Evolutionary conservation across 2,329 filamentous ascomycete genomes (phyloP).

Genomic region (Botrytis medusae): DNA sequence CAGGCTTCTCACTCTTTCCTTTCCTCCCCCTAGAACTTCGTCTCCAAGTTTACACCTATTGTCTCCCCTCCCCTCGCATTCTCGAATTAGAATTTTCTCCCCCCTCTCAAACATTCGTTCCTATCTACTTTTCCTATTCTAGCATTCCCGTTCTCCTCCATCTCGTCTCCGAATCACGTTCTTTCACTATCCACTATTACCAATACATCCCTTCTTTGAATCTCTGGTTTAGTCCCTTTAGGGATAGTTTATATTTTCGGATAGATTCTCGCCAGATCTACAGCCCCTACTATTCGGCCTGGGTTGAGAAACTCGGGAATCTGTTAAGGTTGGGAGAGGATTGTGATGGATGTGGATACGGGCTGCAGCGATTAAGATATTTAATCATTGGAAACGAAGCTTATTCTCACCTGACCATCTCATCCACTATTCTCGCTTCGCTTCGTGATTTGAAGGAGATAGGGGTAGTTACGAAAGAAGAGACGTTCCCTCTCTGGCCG

Average conservation of each 20-base stretch:
- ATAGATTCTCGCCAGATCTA: conserved; percentile 1
- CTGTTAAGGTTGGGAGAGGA: neutral
- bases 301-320: neutral
- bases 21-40: neutral
- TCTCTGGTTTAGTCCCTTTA: neutral
- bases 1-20: conserved; percentile 6
- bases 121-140: conserved; percentile 1
- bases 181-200: conserved; percentile 3
- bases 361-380: neutral
- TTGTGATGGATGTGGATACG: neutral
- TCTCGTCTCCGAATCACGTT: conserved; percentile 1
- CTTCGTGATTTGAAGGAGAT: conserved; percentile 4
- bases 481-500: neutral
- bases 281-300: neutral
- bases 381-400: neutral
- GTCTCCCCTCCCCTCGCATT: neutral
- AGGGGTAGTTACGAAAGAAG: neutral
- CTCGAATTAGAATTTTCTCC: neutral
- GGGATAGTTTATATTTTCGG: conserved; percentile 5
- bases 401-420: neutral
- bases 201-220: neutral
- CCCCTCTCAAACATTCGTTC: neutral
- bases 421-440: neutral
- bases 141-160: conserved; percentile 7
- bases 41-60: neutral